Evolutionary conservation across 768 basidiomycete species (phyloP).

Genomic region (Dioszegia hungarica): DNA sequence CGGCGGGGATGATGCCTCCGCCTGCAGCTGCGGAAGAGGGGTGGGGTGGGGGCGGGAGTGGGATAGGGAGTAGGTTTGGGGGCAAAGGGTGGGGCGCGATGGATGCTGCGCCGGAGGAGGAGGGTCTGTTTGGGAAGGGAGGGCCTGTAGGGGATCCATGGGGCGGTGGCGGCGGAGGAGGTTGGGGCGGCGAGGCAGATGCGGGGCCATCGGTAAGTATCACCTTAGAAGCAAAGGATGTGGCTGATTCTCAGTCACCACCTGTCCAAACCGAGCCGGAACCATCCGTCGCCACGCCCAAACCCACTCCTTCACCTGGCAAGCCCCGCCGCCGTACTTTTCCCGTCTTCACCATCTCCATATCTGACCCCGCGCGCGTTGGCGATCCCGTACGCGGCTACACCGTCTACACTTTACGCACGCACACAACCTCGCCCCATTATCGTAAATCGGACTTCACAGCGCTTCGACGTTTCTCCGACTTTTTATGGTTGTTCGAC

Average conservation of each 20-base stretch:
- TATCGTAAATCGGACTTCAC: conserved; percentile 82
- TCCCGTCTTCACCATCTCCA: conserved; percentile 75
- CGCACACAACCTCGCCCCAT: conserved; percentile 75
- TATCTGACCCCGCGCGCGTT: conserved; percentile 95
- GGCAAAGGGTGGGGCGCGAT: conserved; percentile 41
- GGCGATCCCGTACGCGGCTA: conserved; percentile 82
- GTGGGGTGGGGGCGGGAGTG: neutral
- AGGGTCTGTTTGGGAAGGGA: conserved; percentile 37
- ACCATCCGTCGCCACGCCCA: neutral
- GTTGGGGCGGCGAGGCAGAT: conserved; percentile 10
- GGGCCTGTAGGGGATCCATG: conserved; percentile 14
- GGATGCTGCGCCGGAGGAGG: conserved; percentile 28
- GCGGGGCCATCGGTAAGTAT: conserved; percentile 5
- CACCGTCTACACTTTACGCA: conserved; percentile 95
- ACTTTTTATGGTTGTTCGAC: conserved; percentile 95
- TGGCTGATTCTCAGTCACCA: conserved; percentile 1
- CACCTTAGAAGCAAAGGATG: neutral
- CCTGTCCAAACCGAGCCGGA: neutral
- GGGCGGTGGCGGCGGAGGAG: neutral
- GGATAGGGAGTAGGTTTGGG: conserved; percentile 15
- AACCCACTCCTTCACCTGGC: neutral
- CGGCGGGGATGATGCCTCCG: neutral
- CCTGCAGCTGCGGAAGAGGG: conserved; percentile 1
- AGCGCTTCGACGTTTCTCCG: conserved; percentile 92
- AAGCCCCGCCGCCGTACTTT: conserved; percentile 4